Conservation (phyloP, 1,284 basidiomycete species). For the Ustilago tritici region DNA sequence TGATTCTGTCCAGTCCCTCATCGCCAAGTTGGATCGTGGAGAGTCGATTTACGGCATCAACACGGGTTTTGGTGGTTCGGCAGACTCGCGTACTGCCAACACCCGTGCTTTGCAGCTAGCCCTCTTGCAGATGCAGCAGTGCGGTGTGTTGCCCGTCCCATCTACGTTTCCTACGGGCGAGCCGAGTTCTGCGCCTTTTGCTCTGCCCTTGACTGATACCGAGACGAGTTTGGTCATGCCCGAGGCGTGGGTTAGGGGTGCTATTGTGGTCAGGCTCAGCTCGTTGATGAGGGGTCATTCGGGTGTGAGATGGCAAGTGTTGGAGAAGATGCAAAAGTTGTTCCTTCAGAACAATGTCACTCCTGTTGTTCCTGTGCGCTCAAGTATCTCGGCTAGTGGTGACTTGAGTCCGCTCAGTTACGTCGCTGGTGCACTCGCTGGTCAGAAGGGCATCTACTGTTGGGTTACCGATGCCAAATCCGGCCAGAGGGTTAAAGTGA, state of each 20-base stretch:
- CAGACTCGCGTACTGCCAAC: conserved; percentile 61
- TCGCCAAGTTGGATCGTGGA: conserved; percentile 56
- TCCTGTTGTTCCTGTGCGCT: conserved; percentile 84
- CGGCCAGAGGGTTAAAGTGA: conserved; percentile 46
- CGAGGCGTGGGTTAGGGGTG: conserved; percentile 88
- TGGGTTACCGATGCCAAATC: conserved; percentile 34
- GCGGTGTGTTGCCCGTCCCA: conserved; percentile 59
- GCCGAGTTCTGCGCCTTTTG: conserved; percentile 49
- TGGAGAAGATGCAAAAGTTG: conserved; percentile 79
- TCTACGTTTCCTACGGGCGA: conserved; percentile 49
- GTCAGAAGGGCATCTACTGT: conserved; percentile 56
- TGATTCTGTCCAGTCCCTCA: conserved; percentile 53
- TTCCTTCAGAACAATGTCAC: conserved; percentile 81
- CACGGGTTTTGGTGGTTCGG: conserved; percentile 64
- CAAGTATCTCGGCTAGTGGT: conserved; percentile 84
- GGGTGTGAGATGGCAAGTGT: conserved; percentile 82
- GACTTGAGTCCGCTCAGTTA: conserved; percentile 73
- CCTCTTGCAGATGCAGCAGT: conserved; percentile 63
- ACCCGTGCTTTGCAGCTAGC: conserved; percentile 61
- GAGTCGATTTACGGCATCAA: conserved; percentile 62
- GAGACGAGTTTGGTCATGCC: conserved; percentile 71
- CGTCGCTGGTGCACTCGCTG: conserved; percentile 74
- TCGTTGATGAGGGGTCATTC: conserved; percentile 80
- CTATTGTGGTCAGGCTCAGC: conserved; percentile 86
- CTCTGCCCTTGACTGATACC: conserved; percentile 49